Evolutionary conservation across 225 moss, liverwort and hornwort genomes (phyloP), one percentile per base, ranked within the genome.

Genomic region (Pseudoscleropodium purum): DNA sequence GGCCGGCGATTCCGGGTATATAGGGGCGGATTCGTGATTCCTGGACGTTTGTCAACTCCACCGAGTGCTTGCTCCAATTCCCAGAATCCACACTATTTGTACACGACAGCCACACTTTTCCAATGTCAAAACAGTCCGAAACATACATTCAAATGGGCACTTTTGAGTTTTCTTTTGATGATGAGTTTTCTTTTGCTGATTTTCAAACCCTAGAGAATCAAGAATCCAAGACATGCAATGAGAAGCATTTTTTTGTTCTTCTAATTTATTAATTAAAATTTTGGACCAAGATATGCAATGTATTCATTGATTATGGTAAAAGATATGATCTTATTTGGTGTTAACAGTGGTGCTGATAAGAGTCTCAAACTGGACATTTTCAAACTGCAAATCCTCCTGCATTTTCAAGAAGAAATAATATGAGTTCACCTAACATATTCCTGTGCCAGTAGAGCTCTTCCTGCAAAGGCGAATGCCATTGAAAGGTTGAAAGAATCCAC

Each of bases 371-470:
- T 54, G 45, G 30, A 41, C 54, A 67, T 33, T 33, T n/a, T 64
- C 86, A 64, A 16, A 30, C 27, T n/a, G 65, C 15, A 43, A 79
- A 81, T 60, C 49, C 15, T 34, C n/a, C n/a, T 29, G 36, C n/a
- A n/a, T n/a, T n/a, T n/a, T 60, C 51, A 17, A 49, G 13, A 68
- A 77, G 26, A 49, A 59, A 74, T 10, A 8, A 61, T 14, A 10
- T 36, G 2, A 69, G 76, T 89, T 87, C 91, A 98, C 98, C 89
- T 93, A n/a, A 97, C 52, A 80, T 85, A 75, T 66, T 93, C 84
- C 64, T 95, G 95, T 36, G 97, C 97, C 83, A 99, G 61, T n/a
- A 92, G 78, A 66, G 97, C 97, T 84, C 92, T 93, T 52, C 93
- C 93, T 67, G 92, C 82, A 82, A 92, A 90, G 39, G 94, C 89